Evolutionary conservation across 2,329 filamentous ascomycete genomes (phyloP), one percentile per base, ranked within the genome.

Genomic region (Fusarium hostae): DNA sequence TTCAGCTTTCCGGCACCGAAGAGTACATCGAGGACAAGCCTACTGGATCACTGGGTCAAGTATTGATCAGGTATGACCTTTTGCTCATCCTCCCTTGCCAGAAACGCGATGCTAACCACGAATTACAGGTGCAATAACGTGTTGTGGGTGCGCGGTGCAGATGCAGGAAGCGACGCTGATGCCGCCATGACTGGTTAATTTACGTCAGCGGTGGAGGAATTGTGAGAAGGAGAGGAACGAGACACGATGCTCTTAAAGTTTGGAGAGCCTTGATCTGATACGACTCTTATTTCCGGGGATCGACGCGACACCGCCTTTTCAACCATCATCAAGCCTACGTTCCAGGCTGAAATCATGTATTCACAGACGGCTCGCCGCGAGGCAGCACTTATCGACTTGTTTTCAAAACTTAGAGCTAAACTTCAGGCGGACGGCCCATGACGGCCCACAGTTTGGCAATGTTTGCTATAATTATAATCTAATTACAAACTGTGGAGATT

Each of bases 11-110:
- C 74, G 91, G 92, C 77, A 95, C 95, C 56, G 93, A 97, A 84
- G 96, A 99, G 83, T 98, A 92, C 83, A 93, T 97, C 79, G 90
- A 94, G 80, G 92, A 94, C 75, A 93, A 97, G 87, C 91, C 90
- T 81, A 94, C 92, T 39, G 95, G 94, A 63, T 89, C 89, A 52
- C 84, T 99, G 73, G 96, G 96, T 10, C 92, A 97, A 83, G 95
- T 99, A 48, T 83, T 99, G 77, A 98, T 99, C 79, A 87, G 95
- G 92, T 97, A 83, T 68, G 85, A 78, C 56, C 24, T 22, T 22
- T 22, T 15, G 3, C 47, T 6, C 8, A 18, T 28, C n/a, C 15
- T 7, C 2, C 1, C 18, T 5, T 47, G 13, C 22, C 9, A 47
- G 30, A 40, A 9, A 30, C 26, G 34, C 20, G 45, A 35, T 59